These are phyloP conservation scores for Salix koriyanagi DNA, from an alignment of 345 rosid genomes.

Conservation along the genomic window DNA sequence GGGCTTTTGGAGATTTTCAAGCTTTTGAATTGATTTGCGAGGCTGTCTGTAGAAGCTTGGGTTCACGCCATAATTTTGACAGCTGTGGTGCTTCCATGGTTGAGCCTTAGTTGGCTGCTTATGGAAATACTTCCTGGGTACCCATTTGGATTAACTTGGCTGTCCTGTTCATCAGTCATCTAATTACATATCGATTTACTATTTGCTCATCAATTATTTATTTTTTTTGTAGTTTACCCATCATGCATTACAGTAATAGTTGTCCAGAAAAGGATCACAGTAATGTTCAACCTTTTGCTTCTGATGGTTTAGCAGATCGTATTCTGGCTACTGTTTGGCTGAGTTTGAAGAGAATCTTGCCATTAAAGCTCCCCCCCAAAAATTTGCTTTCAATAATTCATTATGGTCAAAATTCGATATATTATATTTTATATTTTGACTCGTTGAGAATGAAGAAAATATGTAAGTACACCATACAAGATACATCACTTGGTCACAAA, in stretches of 20 bases:
- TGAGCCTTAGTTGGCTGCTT: conserved; percentile 93
- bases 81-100: conserved; percentile 84
- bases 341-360: not conserved
- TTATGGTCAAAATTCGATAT: not conserved
- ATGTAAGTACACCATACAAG: not conserved
- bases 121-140: conserved; percentile 96
- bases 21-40: conserved; percentile 85
- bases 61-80: conserved; percentile 63
- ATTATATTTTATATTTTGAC: not conserved
- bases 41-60: conserved; percentile 77
- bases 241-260: not conserved
- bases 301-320: not conserved
- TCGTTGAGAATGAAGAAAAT: not conserved
- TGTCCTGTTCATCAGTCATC: not conserved
- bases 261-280: not conserved
- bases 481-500: not conserved
- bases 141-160: not conserved
- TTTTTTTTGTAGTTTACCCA: not conserved
- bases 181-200: not conserved
- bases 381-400: not conserved
- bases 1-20: conserved; percentile 78
- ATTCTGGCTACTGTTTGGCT: not conserved
- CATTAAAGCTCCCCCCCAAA: not conserved
- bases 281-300: too few relatives aligned
- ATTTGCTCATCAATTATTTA: not conserved